Evolutionary conservation across 2,329 filamentous ascomycete genomes (phyloP), one percentile per base, ranked within the genome.

Genomic region (Chaetomiaceae sp.): DNA sequence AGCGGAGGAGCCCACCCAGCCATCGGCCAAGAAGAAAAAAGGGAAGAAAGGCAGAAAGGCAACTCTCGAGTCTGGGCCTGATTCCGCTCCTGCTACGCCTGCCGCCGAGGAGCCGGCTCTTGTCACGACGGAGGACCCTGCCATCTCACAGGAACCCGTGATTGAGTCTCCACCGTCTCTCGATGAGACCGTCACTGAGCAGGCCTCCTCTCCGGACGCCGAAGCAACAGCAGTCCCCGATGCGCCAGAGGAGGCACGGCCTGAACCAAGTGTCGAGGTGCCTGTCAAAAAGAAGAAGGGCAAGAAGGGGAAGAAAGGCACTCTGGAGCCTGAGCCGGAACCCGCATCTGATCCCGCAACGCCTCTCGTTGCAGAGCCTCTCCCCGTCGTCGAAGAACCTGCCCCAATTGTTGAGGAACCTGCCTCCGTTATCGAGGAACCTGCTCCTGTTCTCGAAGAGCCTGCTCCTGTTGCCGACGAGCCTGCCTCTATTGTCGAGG

Each of bases 211-310:
- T 27, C 9, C 31, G 3, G 12, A 9, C 14, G 11, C 9, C 9
- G 22, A 47, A 27, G 51, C 38, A 9, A n/a, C 12, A 6, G 7
- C 44, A 19, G 6, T 31, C 31, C 19, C 45, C n/a, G 45, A 33
- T 9, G 8, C 15, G 2, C 15, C 15, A 7, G 29, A 44, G 25
- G 47, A 51, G 3, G 8, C 23, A 15, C 23, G 23, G 31, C 29
- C 53, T 29, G 34, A 15, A 4, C 27, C 23, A 2, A 19, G 14
- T 6, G 2, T n/a, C 31, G 52, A 23, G 3, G 2, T 38, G 4
- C 44, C 51, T 1, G 19, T 11, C 37, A 53, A 53, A 44, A 53
- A 46, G 33, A 47, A 54, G 52, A 54, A 54, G 46, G 40, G 34
- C 11, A 54, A 50, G 42, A 54, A 54, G 47, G 51, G 33, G 1